phyloP scores from a whole-genome alignment of 1,284 basidiomycete genomes.

The Naganishia sp. region DNA sequence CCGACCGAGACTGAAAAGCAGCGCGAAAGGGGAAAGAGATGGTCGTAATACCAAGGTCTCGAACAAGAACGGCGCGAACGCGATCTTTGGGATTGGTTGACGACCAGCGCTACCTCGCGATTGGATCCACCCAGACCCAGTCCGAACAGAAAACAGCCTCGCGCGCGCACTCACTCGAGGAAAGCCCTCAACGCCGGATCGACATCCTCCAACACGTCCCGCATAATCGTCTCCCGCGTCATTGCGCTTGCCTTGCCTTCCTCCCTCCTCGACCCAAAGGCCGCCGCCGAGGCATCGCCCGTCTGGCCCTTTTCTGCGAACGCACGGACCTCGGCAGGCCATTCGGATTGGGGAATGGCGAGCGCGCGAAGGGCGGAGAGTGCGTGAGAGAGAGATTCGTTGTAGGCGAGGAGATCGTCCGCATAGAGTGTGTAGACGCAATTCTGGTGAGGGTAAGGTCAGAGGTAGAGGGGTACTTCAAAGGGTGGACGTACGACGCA shows the following conservation, averaged over 20 bases:
- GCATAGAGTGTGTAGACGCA: conserved; percentile 35
- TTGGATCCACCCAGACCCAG: not conserved
- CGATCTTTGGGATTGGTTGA: too few relatives aligned
- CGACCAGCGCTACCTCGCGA: too few relatives aligned
- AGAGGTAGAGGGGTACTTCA: not conserved
- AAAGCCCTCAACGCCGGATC: conserved; percentile 33
- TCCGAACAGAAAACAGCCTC: not conserved
- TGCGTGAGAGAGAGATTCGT: conserved; percentile 26
- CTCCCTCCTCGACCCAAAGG: not conserved
- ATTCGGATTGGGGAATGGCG: conserved; percentile 14
- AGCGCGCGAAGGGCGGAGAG: conserved; percentile 1
- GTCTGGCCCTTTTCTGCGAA: conserved; percentile 1
- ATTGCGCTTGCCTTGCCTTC: not conserved
- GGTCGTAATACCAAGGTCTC: too few relatives aligned
- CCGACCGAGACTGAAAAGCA: too few relatives aligned
- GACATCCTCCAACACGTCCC: conserved; percentile 29
- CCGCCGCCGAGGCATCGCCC: conserved; percentile 3
- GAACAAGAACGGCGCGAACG: too few relatives aligned
- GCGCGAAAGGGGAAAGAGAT: too few relatives aligned
- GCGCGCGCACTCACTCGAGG: conserved; percentile 32
- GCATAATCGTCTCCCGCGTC: conserved; percentile 24
- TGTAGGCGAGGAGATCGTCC: conserved; percentile 33
- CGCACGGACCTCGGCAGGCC: conserved; percentile 25
- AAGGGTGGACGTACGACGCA: conserved; percentile 32
- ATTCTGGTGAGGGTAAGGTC: conserved; percentile 20